These are phyloP conservation scores for Chaetomidium leptoderma DNA, from an alignment of 495 filamentous ascomycete genomes.

Conservation along the genomic window DNA sequence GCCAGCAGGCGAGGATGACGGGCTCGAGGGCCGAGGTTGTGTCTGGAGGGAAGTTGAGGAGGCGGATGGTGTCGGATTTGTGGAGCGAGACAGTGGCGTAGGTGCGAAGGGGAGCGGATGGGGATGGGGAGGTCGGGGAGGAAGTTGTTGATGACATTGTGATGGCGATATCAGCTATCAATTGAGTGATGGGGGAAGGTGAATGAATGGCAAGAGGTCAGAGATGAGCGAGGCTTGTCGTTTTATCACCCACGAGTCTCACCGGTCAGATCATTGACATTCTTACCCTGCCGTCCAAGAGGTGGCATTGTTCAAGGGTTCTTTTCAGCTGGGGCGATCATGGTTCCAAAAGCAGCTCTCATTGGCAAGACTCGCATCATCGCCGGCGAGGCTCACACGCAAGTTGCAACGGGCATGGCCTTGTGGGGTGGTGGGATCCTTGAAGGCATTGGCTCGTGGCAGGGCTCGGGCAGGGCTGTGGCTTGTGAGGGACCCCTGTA, in stretches of 20 bases:
- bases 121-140: not conserved
- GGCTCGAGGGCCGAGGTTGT: conserved; percentile 29
- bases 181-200: not conserved
- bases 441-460: no score
- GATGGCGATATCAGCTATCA: not conserved
- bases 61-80: conserved; percentile 17
- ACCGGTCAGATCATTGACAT: no score
- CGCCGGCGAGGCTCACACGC: not conserved
- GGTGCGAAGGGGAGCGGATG: not conserved
- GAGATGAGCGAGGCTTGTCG: no score
- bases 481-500: no score
- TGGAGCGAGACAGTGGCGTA: conserved; percentile 24
- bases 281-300: not conserved
- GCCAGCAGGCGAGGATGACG: conserved; percentile 28
- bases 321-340: not conserved
- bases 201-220: not conserved
- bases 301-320: not conserved
- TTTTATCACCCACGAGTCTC: no score
- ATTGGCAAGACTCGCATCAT: not conserved
- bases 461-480: no score
- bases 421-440: no score
- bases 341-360: not conserved
- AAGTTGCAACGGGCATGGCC: no score
- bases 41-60: conserved; percentile 20
- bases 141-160: not conserved